A percentile compares a stretch with the other conserved stretches of the same genome.
Conservation (phyloP, 306 rosid species). For the Vigna mungo region DNA sequence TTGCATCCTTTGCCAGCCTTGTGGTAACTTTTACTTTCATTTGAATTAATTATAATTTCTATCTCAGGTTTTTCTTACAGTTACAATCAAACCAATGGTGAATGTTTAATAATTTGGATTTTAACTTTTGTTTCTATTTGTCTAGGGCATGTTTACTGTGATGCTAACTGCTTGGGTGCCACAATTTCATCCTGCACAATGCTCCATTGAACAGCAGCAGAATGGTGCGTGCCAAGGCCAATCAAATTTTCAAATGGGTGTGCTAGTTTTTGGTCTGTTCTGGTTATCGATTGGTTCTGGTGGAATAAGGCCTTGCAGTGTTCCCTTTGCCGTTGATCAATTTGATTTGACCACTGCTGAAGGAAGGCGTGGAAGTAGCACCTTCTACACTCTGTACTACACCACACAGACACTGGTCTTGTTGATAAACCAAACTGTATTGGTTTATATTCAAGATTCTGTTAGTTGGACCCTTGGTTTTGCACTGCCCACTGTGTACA, state of each 20-base stretch:
- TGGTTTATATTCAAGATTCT: conserved; percentile 65
- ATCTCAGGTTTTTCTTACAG: neutral
- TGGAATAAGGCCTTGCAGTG: conserved; percentile 49
- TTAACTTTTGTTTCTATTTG: neutral
- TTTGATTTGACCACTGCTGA: conserved; percentile 58
- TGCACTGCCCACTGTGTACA: conserved; percentile 55
- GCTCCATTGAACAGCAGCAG: conserved; percentile 33
- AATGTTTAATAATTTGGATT: neutral
- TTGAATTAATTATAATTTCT: neutral
- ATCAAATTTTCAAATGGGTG: conserved; percentile 46
- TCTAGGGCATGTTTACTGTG: conserved; percentile 65
- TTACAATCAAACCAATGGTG: neutral
- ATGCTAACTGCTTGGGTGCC: conserved; percentile 67
- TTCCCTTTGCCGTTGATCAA: conserved; percentile 57
- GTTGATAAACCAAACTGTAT: conserved; percentile 50
- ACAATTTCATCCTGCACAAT: conserved; percentile 64
- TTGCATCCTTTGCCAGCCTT: conserved; percentile 55
- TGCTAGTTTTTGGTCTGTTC: conserved; percentile 45
- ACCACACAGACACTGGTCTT: conserved; percentile 46
- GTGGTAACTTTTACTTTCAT: conserved; percentile 25
- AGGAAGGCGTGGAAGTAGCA: conserved; percentile 60
- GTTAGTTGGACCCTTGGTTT: conserved; percentile 76
- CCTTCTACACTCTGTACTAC: conserved; percentile 62
- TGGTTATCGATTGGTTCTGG: conserved; percentile 50
- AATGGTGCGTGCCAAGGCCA: conserved; percentile 46